Evolutionary conservation across 768 basidiomycete species (phyloP).

Genomic region (Boletus rubescentipes): DNA sequence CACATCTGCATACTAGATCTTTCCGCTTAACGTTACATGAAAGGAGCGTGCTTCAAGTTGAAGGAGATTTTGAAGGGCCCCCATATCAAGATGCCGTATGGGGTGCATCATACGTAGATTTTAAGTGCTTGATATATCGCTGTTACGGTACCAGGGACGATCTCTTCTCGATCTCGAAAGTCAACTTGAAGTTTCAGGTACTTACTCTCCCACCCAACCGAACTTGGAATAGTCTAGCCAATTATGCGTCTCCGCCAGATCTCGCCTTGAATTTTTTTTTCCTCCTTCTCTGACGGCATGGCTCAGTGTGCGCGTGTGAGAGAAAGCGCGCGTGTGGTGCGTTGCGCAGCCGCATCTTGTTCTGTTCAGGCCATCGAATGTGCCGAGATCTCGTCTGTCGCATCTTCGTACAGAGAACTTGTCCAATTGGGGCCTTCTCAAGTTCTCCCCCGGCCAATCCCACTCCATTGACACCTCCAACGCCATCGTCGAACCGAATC

Average conservation of each 20-base stretch:
- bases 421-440: constrained; percentile 22
- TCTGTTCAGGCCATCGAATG: constrained; percentile 10
- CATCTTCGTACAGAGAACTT: constrained; percentile 29
- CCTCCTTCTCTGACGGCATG: constrained; percentile 23
- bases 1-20: constrained; percentile 34
- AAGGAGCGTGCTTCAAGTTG: constrained; percentile 30
- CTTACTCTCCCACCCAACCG: constrained; percentile 33
- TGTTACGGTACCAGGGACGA: constrained; percentile 38
- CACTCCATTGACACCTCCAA: constrained; percentile 31
- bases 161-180: constrained; percentile 38
- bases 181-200: constrained; percentile 35
- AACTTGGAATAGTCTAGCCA: constrained; percentile 27
- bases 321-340: constrained; percentile 8
- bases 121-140: constrained; percentile 33
- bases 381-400: constrained; percentile 22
- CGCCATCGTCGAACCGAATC: constrained; percentile 33
- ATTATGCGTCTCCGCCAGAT: constrained; percentile 24
- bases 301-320: constrained; percentile 19
- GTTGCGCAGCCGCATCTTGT: constrained; percentile 18
- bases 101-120: constrained; percentile 35
- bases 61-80: constrained; percentile 24
- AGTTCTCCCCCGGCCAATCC: constrained; percentile 29
- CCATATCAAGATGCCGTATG: constrained; percentile 36
- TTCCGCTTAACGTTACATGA: constrained; percentile 39
- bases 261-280: constrained; percentile 18